Evolutionary conservation across 2,329 filamentous ascomycete genomes (phyloP).

Genomic region (Cadophora sp.): DNA sequence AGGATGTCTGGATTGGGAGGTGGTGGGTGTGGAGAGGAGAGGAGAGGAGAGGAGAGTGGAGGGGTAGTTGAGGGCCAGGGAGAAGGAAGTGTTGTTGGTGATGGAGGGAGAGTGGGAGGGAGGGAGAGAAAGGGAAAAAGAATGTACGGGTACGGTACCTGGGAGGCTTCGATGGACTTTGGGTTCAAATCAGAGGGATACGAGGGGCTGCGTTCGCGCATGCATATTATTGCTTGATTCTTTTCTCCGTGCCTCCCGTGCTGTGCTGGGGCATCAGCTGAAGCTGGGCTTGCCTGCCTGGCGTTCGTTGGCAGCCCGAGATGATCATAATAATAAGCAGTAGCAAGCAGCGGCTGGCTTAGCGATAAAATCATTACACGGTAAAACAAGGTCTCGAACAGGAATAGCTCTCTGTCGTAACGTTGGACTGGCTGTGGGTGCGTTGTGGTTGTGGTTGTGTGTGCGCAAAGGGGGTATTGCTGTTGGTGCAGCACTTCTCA

Average conservation of each 20-base stretch:
- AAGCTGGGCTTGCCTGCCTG: conserved; percentile 10
- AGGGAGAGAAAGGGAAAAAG: not conserved
- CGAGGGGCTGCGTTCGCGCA: conserved; percentile 6
- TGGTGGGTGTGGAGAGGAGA: no score
- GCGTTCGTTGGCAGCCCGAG: conserved; percentile 6
- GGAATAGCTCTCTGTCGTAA: conserved; percentile 2
- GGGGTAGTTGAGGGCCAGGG: not conserved
- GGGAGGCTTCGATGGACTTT: not conserved
- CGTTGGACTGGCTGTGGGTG: conserved; percentile 1
- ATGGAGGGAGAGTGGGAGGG: not conserved
- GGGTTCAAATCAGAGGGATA: conserved; percentile 18
- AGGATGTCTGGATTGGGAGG: not conserved
- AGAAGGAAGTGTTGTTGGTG: not conserved
- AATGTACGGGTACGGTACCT: not conserved
- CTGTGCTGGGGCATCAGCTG: conserved; percentile 22
- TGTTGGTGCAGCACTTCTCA: not conserved
- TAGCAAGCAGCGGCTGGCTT: not conserved
- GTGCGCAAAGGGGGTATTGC: not conserved
- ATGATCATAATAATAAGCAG: not conserved
- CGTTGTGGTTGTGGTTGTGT: conserved; percentile 2
- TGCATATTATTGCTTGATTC: not conserved
- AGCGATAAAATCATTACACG: not conserved
- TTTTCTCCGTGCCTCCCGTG: conserved; percentile 18
- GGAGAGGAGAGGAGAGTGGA: no score
- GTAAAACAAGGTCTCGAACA: conserved; percentile 3